Evolutionary conservation across 352 stramenopile genomes (phyloP).

Genomic region (Phytophthora pisi): DNA sequence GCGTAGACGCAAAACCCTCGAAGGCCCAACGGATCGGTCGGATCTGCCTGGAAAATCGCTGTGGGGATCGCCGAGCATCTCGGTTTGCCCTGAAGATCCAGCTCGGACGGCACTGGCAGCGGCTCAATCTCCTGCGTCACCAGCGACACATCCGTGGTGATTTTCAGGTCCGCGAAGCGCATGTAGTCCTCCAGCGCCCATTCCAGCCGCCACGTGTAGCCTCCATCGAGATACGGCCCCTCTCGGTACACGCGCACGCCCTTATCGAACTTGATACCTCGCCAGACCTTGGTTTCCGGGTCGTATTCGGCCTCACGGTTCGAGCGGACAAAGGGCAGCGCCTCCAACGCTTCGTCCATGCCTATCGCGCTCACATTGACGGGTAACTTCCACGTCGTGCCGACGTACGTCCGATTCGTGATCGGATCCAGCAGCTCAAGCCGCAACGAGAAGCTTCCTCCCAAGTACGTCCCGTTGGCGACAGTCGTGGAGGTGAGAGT

Average conservation of each 20-base stretch:
- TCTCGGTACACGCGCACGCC: conserved; percentile 73
- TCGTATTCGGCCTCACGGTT: conserved; percentile 72
- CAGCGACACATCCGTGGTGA: conserved; percentile 59
- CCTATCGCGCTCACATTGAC: conserved; percentile 74
- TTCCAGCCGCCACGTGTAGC: conserved; percentile 72
- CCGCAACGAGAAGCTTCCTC: conserved; percentile 59
- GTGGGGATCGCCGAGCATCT: conserved; percentile 59
- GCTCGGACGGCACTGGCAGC: conserved; percentile 57
- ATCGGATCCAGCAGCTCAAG: conserved; percentile 58
- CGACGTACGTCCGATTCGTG: conserved; percentile 42
- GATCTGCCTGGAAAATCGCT: conserved; percentile 51
- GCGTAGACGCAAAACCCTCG: conserved; percentile 72
- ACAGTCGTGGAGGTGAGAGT: conserved; percentile 39
- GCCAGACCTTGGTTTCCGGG: conserved; percentile 51
- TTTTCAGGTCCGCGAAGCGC: conserved; percentile 70
- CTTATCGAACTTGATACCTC: conserved; percentile 71
- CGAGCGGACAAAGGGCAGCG: conserved; percentile 66
- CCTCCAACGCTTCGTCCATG: conserved; percentile 79
- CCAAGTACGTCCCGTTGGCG: conserved; percentile 77
- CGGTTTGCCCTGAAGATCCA: conserved; percentile 44
- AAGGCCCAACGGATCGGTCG: conserved; percentile 52
- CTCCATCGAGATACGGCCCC: conserved; percentile 70
- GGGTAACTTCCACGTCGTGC: conserved; percentile 67
- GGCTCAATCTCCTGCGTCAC: conserved; percentile 73
- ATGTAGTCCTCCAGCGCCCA: conserved; percentile 79